Percentiles rank a stretch among this genome's conserved stretches.
Evolutionary conservation across 257 asterid genomes (phyloP).

Genomic region (Perilla frutescens): DNA sequence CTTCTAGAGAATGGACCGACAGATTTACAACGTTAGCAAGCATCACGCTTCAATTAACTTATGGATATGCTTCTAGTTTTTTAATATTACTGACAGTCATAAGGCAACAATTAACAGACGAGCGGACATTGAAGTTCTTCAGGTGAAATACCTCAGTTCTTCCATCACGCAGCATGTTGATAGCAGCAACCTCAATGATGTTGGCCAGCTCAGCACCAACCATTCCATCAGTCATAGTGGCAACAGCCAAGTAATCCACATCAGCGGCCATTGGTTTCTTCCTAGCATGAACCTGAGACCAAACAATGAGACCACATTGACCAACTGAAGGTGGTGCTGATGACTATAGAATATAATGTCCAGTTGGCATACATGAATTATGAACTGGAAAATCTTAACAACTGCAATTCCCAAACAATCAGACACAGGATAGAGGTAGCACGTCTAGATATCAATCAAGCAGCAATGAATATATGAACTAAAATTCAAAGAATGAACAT

Average conservation of each 20-base stretch:
- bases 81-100: neutral
- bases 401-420: neutral
- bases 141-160: constrained; percentile 74
- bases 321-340: constrained; percentile 12
- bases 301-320: constrained; percentile 1
- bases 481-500: neutral
- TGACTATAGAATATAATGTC: constrained; percentile 11
- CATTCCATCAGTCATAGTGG: constrained; percentile 89
- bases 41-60: neutral
- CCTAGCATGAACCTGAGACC: constrained; percentile 87
- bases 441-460: neutral
- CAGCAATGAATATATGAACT: neutral
- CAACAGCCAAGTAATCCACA: constrained; percentile 88
- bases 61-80: neutral
- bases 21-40: neutral
- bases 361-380: neutral
- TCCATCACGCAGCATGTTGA: constrained; percentile 91
- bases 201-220: constrained; percentile 99
- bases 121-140: constrained; percentile 7
- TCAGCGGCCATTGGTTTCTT: constrained; percentile 93
- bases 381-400: constrained; percentile 9
- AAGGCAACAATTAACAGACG: neutral
- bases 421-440: constrained; percentile 4
- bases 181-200: constrained; percentile 94
- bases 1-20: neutral